Percentiles rank a stretch among this genome's conserved stretches.
These are phyloP conservation scores for Ceratocystiopsis sp. DNA, from an alignment of 2,329 filamentous ascomycete genomes.

Conservation along the genomic window DNA sequence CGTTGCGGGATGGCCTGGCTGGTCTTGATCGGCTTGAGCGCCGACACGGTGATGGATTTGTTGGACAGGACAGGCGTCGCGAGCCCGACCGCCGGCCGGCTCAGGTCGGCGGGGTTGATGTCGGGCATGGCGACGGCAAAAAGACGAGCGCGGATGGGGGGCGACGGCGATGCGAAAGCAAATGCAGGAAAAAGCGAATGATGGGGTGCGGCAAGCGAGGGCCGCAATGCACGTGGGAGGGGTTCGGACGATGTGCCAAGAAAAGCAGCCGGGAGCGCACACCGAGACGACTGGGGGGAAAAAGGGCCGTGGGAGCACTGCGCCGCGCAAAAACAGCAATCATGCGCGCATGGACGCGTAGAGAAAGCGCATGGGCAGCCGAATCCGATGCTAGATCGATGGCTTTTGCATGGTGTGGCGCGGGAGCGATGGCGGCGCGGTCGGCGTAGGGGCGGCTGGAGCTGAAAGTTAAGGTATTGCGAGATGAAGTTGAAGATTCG, in stretches of 20 bases:
- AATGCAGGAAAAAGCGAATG: too few relatives aligned
- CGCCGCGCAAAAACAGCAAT: slow-evolving; percentile 23
- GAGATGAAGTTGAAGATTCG: neutral
- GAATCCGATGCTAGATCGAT: slow-evolving; percentile 24
- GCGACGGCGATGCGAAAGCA: too few relatives aligned
- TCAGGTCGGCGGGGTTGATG: slow-evolving; percentile 53
- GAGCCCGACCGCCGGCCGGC: slow-evolving; percentile 40
- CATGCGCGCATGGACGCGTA: slow-evolving; percentile 27
- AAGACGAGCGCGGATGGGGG: too few relatives aligned
- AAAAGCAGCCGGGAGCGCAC: too few relatives aligned
- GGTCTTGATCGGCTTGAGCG: slow-evolving; percentile 37
- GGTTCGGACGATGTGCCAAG: too few relatives aligned
- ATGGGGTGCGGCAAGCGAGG: too few relatives aligned
- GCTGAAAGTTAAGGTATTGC: neutral
- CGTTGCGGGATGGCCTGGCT: slow-evolving; percentile 46
- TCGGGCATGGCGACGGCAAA: slow-evolving; percentile 35
- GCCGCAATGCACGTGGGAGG: too few relatives aligned
- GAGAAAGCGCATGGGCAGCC: slow-evolving; percentile 24
- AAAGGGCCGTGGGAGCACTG: slow-evolving; percentile 27
- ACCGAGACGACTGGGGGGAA: neutral
- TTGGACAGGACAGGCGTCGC: slow-evolving; percentile 40
- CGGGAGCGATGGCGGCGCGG: slow-evolving; percentile 6
- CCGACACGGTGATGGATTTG: slow-evolving; percentile 38
- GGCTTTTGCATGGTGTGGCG: slow-evolving; percentile 23
- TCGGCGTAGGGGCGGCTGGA: neutral